Conservation (phyloP, 805 yeast genomes). For the Kuraishia borneana region DNA sequence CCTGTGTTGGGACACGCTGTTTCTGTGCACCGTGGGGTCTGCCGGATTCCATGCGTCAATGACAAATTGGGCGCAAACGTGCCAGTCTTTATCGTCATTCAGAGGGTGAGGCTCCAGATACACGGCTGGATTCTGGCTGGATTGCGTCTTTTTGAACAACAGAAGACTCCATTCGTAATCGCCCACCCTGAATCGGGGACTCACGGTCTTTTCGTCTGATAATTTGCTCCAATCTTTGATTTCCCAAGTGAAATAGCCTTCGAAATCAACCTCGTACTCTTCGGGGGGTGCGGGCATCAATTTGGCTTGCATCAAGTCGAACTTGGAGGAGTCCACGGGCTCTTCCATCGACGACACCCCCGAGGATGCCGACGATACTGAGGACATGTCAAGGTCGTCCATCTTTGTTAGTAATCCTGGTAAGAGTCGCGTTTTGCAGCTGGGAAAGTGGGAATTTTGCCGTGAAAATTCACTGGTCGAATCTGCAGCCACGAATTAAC, state of each 20-base stretch:
- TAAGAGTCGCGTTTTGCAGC: too few relatives aligned
- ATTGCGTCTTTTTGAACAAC: conserved; percentile 64
- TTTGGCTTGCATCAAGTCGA: conserved; percentile 8
- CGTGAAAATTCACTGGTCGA: too few relatives aligned
- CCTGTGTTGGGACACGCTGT: conserved; percentile 65
- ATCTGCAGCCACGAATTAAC: too few relatives aligned
- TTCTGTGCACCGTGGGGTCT: conserved; percentile 47
- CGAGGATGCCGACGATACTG: not conserved
- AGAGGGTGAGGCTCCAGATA: conserved; percentile 68
- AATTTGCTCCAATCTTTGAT: conserved; percentile 18
- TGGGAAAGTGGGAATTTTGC: too few relatives aligned
- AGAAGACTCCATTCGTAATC: conserved; percentile 59
- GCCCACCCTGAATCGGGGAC: conserved; percentile 45
- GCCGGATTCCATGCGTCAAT: conserved; percentile 76
- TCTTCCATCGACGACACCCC: conserved; percentile 1
- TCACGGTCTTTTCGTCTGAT: conserved; percentile 19
- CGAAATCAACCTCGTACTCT: conserved; percentile 19
- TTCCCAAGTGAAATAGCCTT: conserved; percentile 27
- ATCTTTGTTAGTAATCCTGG: too few relatives aligned
- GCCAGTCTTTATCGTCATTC: conserved; percentile 42
- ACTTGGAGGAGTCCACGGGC: conserved; percentile 10
- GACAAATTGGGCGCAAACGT: conserved; percentile 85
- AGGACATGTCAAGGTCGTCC: too few relatives aligned
- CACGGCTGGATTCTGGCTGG: conserved; percentile 50
- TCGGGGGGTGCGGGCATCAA: conserved; percentile 15